Evolutionary conservation across 2,329 filamentous ascomycete genomes (phyloP).

Genomic region (Trematosphaeria pertusa): DNA sequence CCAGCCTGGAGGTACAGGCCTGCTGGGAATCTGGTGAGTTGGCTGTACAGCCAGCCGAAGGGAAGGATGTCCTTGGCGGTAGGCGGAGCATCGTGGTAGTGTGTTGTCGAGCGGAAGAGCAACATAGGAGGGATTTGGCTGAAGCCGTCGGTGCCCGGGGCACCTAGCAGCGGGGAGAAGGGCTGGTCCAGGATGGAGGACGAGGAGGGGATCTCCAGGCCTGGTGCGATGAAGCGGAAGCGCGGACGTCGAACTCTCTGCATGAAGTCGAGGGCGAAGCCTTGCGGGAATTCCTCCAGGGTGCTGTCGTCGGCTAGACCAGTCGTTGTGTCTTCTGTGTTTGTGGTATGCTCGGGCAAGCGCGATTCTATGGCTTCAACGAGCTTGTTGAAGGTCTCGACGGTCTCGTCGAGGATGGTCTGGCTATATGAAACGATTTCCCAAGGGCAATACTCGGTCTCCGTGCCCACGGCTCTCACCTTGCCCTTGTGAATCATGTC

Average conservation of each 20-base stretch:
- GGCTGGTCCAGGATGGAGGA: slow-evolving; percentile 11
- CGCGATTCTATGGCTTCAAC: slow-evolving; percentile 19
- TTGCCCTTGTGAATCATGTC: slow-evolving; percentile 20
- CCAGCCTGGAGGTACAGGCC: slow-evolving; percentile 19
- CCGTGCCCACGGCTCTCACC: slow-evolving; percentile 14
- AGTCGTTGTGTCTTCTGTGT: background rate
- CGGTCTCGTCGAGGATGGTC: slow-evolving; percentile 16
- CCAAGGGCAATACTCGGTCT: slow-evolving; percentile 18
- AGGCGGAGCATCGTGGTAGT: slow-evolving; percentile 4
- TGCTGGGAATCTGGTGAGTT: slow-evolving; percentile 13
- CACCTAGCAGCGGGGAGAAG: slow-evolving; percentile 5
- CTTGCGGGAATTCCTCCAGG: slow-evolving; percentile 6
- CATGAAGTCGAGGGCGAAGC: slow-evolving; percentile 19
- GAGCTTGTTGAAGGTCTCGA: slow-evolving; percentile 18
- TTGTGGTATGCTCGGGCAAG: background rate
- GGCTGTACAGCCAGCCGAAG: slow-evolving; percentile 11
- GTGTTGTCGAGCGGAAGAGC: slow-evolving; percentile 10
- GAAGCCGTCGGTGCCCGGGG: background rate
- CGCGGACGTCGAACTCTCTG: slow-evolving; percentile 13
- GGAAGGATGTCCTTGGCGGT: background rate
- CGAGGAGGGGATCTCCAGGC: slow-evolving; percentile 15
- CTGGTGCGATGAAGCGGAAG: slow-evolving; percentile 24
- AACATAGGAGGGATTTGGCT: slow-evolving; percentile 5
- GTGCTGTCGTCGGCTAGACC: slow-evolving; percentile 9
- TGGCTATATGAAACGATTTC: slow-evolving; percentile 14